Percentiles rank a stretch among this genome's conserved stretches.
phyloP scores from a whole-genome alignment of 257 asterid species.

The Thymus mandschuricus region DNA sequence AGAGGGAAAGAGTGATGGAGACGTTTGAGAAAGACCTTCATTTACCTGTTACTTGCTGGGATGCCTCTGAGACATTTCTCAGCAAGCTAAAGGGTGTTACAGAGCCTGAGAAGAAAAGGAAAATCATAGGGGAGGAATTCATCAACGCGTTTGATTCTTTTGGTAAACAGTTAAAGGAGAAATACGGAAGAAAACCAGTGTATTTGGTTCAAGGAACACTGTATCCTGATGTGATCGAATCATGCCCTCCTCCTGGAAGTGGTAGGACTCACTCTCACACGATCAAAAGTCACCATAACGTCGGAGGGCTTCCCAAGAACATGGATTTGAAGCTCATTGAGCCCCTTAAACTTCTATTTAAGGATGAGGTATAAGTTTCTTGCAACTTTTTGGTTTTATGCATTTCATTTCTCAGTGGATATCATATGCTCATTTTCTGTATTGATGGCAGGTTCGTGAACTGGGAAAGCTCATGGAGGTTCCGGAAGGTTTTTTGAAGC shows the following conservation, averaged over 20 bases:
- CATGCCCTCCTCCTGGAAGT: slow-evolving; percentile 99
- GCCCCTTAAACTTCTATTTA: slow-evolving; percentile 93
- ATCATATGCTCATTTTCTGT: neutral
- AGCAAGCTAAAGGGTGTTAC: slow-evolving; percentile 89
- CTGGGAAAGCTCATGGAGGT: slow-evolving; percentile 81
- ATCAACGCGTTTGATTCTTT: slow-evolving; percentile 80
- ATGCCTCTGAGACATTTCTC: slow-evolving; percentile 87
- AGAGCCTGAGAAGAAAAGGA: slow-evolving; percentile 93
- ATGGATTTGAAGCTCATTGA: slow-evolving; percentile 96
- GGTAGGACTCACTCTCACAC: slow-evolving; percentile 98
- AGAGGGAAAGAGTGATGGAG: slow-evolving; percentile 89
- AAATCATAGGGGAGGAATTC: slow-evolving; percentile 91
- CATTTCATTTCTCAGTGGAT: slow-evolving; percentile 9
- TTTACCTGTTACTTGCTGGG: slow-evolving; percentile 86
- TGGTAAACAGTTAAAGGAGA: slow-evolving; percentile 71
- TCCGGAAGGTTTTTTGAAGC: slow-evolving; percentile 68
- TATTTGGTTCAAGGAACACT: slow-evolving; percentile 96
- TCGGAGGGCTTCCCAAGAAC: slow-evolving; percentile 97
- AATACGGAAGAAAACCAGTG: slow-evolving; percentile 67
- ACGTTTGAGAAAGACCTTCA: slow-evolving; percentile 89
- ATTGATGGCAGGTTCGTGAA: slow-evolving; percentile 69
- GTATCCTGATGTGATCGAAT: slow-evolving; percentile 97
- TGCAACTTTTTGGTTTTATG: neutral
- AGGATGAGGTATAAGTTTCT: slow-evolving; percentile 78
- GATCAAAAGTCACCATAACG: slow-evolving; percentile 96